These are phyloP conservation scores for Trichoderma breve DNA, from an alignment of 2,329 filamentous ascomycete species.

Conservation along the genomic window DNA sequence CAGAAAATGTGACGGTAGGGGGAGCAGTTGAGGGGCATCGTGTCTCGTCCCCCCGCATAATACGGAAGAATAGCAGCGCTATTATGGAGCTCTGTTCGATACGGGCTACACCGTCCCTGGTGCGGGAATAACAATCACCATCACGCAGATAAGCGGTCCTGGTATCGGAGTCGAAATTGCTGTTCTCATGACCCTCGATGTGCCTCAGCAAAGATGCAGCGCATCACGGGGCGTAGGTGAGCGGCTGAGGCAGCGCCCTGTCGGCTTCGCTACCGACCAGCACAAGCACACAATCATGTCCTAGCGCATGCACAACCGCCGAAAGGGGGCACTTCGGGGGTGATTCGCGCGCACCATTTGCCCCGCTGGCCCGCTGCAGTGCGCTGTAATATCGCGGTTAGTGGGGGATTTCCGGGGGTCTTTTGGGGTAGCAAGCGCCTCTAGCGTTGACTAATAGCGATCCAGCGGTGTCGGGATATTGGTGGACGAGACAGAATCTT, in stretches of 20 bases:
- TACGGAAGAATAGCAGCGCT: background rate
- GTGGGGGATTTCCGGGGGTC: constrained; percentile 10
- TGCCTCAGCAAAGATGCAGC: background rate
- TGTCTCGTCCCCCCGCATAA: background rate
- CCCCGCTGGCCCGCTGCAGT: background rate
- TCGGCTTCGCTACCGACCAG: constrained; percentile 10
- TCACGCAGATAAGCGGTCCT: constrained; percentile 1
- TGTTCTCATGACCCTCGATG: constrained; percentile 16
- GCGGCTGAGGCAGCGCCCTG: background rate
- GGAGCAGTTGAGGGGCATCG: background rate
- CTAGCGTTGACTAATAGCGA: background rate
- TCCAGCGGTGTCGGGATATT: constrained; percentile 8
- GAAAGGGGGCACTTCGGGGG: background rate
- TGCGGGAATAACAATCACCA: constrained; percentile 2
- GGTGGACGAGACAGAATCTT: background rate
- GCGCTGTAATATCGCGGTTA: background rate
- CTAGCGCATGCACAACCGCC: background rate
- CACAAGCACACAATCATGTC: background rate
- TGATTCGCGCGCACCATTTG: background rate
- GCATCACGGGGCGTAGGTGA: constrained; percentile 9
- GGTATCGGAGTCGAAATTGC: background rate
- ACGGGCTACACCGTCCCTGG: background rate
- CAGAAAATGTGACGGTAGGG: background rate
- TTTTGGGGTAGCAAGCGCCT: background rate
- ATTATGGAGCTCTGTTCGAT: background rate